A percentile compares a stretch with the other conserved stretches of the same genome.
Evolutionary conservation across 208 protist species (phyloP).

Genomic region (Wallacemonas sp.): DNA sequence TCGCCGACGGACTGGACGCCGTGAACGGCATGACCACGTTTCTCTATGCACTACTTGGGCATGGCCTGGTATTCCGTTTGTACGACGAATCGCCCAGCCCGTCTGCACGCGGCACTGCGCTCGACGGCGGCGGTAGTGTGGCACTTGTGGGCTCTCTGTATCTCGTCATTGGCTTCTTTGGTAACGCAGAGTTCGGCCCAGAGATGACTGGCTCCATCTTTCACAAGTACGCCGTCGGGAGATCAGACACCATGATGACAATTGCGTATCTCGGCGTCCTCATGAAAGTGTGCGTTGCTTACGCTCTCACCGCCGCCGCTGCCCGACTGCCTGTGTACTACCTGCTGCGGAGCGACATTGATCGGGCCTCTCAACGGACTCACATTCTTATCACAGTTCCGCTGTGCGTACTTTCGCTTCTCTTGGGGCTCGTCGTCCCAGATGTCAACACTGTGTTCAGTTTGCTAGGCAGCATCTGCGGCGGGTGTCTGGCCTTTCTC

Average conservation of each 20-base stretch:
- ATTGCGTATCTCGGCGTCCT: constrained; percentile 46
- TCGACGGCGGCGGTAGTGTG: constrained; percentile 29
- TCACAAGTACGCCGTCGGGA: constrained; percentile 24
- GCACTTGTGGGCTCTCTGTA: constrained; percentile 43
- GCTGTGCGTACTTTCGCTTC: constrained; percentile 22
- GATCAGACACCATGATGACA: constrained; percentile 34
- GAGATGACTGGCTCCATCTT: constrained; percentile 31
- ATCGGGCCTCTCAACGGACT: constrained; percentile 23
- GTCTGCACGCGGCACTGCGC: background rate
- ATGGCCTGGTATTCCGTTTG: constrained; percentile 42
- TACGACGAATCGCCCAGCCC: background rate
- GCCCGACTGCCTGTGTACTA: constrained; percentile 41
- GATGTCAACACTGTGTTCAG: constrained; percentile 67
- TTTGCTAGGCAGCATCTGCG: constrained; percentile 57
- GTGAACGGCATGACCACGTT: constrained; percentile 47
- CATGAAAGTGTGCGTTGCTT: constrained; percentile 50
- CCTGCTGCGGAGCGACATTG: constrained; percentile 19
- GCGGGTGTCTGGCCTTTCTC: constrained; percentile 55
- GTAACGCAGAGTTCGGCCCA: constrained; percentile 51
- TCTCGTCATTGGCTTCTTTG: constrained; percentile 59
- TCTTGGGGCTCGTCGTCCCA: constrained; percentile 57
- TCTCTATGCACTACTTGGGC: constrained; percentile 48
- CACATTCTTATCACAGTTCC: constrained; percentile 26
- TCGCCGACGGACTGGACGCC: constrained; percentile 23
- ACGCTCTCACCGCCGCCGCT: constrained; percentile 36